Percentiles rank a stretch among this genome's conserved stretches.
Conservation (phyloP, 2,329 filamentous ascomycete genomes). For the Exophiala xenobiotica region DNA sequence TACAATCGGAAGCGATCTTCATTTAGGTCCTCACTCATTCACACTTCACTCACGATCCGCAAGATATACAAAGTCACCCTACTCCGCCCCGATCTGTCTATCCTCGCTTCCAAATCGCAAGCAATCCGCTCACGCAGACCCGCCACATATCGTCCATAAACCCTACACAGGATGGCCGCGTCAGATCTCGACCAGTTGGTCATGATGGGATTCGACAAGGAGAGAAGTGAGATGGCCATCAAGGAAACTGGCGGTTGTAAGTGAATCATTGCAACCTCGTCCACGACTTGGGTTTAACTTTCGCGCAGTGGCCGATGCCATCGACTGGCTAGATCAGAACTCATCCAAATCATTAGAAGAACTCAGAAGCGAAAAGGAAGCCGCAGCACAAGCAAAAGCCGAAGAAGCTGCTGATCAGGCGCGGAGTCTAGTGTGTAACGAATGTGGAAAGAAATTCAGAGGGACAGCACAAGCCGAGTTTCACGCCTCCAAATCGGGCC, state of each 20-base stretch:
- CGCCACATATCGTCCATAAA: neutral
- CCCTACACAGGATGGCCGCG: slow-evolving; percentile 23
- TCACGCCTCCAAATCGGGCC: slow-evolving; percentile 87
- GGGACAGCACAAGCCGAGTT: slow-evolving; percentile 79
- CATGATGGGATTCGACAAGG: slow-evolving; percentile 76
- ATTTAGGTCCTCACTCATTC: no score
- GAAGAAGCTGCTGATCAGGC: slow-evolving; percentile 70
- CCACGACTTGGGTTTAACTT: slow-evolving; percentile 1
- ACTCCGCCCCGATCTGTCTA: no score
- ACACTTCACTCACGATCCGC: no score
- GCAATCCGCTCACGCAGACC: no score
- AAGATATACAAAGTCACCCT: no score
- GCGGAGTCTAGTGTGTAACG: slow-evolving; percentile 85
- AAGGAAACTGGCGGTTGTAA: slow-evolving; percentile 77
- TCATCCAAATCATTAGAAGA: slow-evolving; percentile 84
- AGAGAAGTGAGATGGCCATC: slow-evolving; percentile 77
- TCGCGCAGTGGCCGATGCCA: slow-evolving; percentile 71
- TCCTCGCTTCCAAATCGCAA: no score
- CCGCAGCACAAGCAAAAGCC: slow-evolving; percentile 60
- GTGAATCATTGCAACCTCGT: slow-evolving; percentile 35
- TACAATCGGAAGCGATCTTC: no score
- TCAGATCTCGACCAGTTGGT: slow-evolving; percentile 61
- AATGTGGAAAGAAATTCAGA: slow-evolving; percentile 89
- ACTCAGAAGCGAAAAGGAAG: slow-evolving; percentile 61
- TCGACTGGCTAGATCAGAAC: slow-evolving; percentile 93